A percentile compares a stretch with the other conserved stretches of the same genome.
phyloP scores from a whole-genome alignment of 495 filamentous ascomycete genomes.

The Chaetomium cochliodes region DNA sequence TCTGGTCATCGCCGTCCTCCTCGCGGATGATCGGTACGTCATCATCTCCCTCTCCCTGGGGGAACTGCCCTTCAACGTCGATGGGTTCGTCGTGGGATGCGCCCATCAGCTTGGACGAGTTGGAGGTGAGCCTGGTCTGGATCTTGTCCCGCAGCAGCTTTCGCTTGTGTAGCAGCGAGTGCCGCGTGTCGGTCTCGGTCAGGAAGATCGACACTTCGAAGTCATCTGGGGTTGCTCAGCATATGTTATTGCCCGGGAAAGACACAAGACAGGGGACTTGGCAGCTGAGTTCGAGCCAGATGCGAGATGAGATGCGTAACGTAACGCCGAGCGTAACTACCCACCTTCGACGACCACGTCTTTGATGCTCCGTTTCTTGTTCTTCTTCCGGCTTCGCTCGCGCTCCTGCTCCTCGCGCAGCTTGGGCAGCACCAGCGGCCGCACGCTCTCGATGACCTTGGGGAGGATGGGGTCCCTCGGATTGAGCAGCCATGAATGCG shows the following conservation, averaged over 20 bases:
- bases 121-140: slow-evolving; percentile 55
- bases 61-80: slow-evolving; percentile 44
- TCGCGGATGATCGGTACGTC: slow-evolving; percentile 39
- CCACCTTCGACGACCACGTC: slow-evolving; percentile 82
- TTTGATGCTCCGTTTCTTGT: slow-evolving; percentile 73
- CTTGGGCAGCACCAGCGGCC: slow-evolving; percentile 83
- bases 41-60: slow-evolving; percentile 34
- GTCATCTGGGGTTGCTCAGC: slow-evolving; percentile 61
- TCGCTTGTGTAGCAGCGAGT: slow-evolving; percentile 80
- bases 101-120: slow-evolving; percentile 57
- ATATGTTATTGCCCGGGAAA: not conserved
- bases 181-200: slow-evolving; percentile 80
- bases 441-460: slow-evolving; percentile 76
- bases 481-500: slow-evolving; percentile 76
- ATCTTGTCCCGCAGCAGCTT: slow-evolving; percentile 64
- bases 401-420: slow-evolving; percentile 81
- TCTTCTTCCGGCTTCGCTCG: slow-evolving; percentile 55
- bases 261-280: too few relatives aligned
- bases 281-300: not conserved
- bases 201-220: slow-evolving; percentile 95
- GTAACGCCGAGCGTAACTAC: slow-evolving; percentile 9
- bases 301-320: not conserved
- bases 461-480: slow-evolving; percentile 69
- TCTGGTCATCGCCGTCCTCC: slow-evolving; percentile 43
- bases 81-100: slow-evolving; percentile 52